Evolutionary conservation across 2,329 filamentous ascomycete species (phyloP), one percentile per base, ranked within the genome.

Genomic region (Aspergillus arachidicola): DNA sequence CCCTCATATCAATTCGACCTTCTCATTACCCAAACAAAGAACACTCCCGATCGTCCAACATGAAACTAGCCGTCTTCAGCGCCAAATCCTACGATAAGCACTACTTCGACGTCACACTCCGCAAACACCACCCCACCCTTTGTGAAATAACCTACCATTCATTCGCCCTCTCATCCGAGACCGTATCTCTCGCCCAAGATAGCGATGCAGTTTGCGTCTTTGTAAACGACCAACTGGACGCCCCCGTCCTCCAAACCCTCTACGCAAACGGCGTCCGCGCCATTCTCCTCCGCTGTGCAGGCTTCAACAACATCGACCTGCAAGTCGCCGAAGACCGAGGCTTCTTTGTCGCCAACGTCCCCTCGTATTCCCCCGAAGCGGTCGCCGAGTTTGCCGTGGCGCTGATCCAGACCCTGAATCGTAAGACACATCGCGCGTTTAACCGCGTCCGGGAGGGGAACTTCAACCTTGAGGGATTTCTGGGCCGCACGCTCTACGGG

Each of bases 351-450:
- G 87, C 87, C 68, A 87, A 88, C 64, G 88, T 91, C 38, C 88
- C 89, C 1, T 84, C 86, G 3, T 91, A 91, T 78, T 88, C 87
- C 9, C 89, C 89, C 63, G 86, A 91, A 74, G 86, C 88, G 2
- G 89, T 91, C 2, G 88, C 88, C 67, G 89, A 91, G 80, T 91
- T 90, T 70, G 84, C 87, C 46, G 83, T 91, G n/a, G 86, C 87
- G 1, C 80, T 91, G 64, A 80, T 90, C 59, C 87, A 89, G 78
- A 89, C 88, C 1, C 80, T 91, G 50, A 89, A 90, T 73, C 86
- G 89, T 50, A 86, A 88, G 72, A 90, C 86, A 16, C 89, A 91
- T 73, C 85, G 87, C 26, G 87, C 88, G 3, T 90, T 89, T 76
- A 89, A 88, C 73, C 86, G 89, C 30, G 88, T 89, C 23, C 85